Base-by-base conservation (phyloP, 306 rosid species). In the Begonia peltatifolia region DNA sequence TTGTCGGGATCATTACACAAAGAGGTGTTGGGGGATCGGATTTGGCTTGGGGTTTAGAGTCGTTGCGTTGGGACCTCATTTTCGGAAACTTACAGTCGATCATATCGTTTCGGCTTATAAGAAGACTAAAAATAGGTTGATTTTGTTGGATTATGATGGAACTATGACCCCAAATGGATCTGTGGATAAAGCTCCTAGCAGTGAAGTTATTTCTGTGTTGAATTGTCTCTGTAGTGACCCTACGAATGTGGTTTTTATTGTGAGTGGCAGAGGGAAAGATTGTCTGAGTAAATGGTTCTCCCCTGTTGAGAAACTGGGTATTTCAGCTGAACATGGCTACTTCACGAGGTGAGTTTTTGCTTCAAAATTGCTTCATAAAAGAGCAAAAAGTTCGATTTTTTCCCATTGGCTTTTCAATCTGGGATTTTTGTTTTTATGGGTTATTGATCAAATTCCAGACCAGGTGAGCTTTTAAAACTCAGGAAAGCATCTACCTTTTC, bases 301-400 rank as follows among this genome's bases (percentile, higher is more conserved):
- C 9, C 73, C 76, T 0, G 77, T 84, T 67, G 72, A 66, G 54
- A 80, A 73, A 53, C 50, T 84, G 25, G 94, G 94, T 13, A 75
- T 84, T 47, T 77, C 94, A 5, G 83, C 88, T 6, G 94, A 84
- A 49, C 94, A 84, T 47, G 94, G 94, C 44, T 84, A 62, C 77
- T 84, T 80, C 44, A 84, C 83, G 2, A 77, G 94, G 94, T 84
- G 22, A 30, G 38, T 30, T 30, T 30, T 17, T 17, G 18, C 18
- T 17, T 17, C 18, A 17, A 17, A 17, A 17, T 17, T 30, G 38
- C 38, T 30, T 30, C 38, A 25, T 25, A 3, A 30, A 30, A 30
- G 0, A 30, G 38, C 3, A 3, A 5, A 30, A 30, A 30, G 38
- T 7, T 30, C 8, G 38, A 7, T 30, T 30, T 30, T 30, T 30